These are phyloP conservation scores for Xylariaceae sp. DNA, from an alignment of 2,329 filamentous ascomycete species.

Conservation along the genomic window DNA sequence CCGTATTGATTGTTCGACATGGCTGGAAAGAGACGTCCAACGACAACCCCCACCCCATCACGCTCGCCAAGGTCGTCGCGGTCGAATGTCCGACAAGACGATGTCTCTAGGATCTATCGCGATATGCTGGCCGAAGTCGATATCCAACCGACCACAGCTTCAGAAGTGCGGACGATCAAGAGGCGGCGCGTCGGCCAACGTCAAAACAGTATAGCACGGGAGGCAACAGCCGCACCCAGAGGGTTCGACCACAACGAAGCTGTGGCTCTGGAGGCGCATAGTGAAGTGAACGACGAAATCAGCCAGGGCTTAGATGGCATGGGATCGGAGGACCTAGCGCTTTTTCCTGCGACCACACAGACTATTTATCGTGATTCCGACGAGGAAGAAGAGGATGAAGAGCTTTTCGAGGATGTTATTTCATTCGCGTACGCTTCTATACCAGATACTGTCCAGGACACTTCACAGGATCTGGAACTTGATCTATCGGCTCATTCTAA, in stretches of 20 bases:
- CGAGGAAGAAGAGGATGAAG: conserved; percentile 38
- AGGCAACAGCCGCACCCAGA: conserved; percentile 1
- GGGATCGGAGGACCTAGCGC: conserved; percentile 47
- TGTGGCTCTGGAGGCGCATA: not conserved
- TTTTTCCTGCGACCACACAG: conserved; percentile 46
- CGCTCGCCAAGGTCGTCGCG: conserved; percentile 27
- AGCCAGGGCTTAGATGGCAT: conserved; percentile 39
- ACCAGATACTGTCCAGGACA: conserved; percentile 21
- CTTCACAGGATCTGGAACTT: conserved; percentile 42
- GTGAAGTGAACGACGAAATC: conserved; percentile 24
- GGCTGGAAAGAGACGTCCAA: conserved; percentile 30
- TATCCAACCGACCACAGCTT: conserved; percentile 30
- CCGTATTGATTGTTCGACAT: conserved; percentile 14
- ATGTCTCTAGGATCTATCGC: conserved; percentile 40
- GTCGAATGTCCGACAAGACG: conserved; percentile 23
- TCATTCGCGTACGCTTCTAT: conserved; percentile 32
- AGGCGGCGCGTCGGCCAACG: conserved; percentile 37
- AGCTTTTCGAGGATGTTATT: conserved; percentile 46
- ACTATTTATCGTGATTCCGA: conserved; percentile 47
- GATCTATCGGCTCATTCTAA: conserved; percentile 46
- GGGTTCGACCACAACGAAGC: not conserved
- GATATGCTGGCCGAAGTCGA: conserved; percentile 48
- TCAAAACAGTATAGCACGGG: conserved; percentile 23
- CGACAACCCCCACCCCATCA: conserved; percentile 20
- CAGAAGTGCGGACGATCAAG: conserved; percentile 38